These are phyloP conservation scores for Cryphonectria naterciae DNA, from an alignment of 2,329 filamentous ascomycete genomes.

Conservation along the genomic window DNA sequence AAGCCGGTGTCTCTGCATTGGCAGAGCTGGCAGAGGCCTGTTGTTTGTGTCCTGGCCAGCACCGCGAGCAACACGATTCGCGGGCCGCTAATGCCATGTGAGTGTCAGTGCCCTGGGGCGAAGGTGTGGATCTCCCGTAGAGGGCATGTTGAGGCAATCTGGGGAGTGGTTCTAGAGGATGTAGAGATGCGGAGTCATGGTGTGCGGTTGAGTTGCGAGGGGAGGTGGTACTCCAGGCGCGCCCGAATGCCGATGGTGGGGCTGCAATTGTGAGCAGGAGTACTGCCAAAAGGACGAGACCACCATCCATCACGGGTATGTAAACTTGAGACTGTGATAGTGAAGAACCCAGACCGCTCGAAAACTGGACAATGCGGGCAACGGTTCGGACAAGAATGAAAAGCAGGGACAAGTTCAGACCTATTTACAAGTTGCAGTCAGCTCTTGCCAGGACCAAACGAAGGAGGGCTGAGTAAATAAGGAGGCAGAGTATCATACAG, in stretches of 20 bases:
- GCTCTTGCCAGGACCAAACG: not conserved
- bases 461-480: not conserved
- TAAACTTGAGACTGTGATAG: slow-evolving; percentile 45
- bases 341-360: slow-evolving; percentile 39
- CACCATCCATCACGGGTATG: slow-evolving; percentile 46
- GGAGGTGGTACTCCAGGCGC: slow-evolving; percentile 46
- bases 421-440: slow-evolving; percentile 33
- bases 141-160: slow-evolving; percentile 2
- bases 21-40: slow-evolving; percentile 17
- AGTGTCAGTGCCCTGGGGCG: slow-evolving; percentile 3
- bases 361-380: slow-evolving; percentile 46
- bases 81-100: not conserved
- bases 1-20: slow-evolving; percentile 14
- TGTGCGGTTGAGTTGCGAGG: slow-evolving; percentile 31
- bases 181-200: not conserved
- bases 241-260: slow-evolving; percentile 45
- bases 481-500: not conserved
- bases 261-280: slow-evolving; percentile 43
- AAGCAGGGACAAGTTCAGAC: slow-evolving; percentile 41
- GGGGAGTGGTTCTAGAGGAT: slow-evolving; percentile 11
- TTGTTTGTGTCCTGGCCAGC: slow-evolving; percentile 17
- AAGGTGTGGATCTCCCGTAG: slow-evolving; percentile 7
- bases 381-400: slow-evolving; percentile 48
- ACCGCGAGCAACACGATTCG: slow-evolving; percentile 11
- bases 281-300: slow-evolving; percentile 44